Conservation (phyloP, 345 rosid species). For the Durio zibethinus region DNA sequence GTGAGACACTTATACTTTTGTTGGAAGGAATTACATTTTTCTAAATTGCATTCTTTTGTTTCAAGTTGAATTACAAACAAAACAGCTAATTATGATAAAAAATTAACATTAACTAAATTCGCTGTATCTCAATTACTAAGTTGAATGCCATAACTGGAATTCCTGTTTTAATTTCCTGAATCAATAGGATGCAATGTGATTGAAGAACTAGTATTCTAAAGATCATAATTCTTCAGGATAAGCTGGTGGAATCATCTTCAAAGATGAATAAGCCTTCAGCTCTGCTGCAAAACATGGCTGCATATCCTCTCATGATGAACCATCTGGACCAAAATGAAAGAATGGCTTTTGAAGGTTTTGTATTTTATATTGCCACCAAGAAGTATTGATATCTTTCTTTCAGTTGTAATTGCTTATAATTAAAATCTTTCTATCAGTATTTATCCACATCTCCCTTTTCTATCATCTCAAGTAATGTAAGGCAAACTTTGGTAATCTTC, state of each 20-base stretch:
- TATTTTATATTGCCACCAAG: neutral
- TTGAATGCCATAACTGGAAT: neutral
- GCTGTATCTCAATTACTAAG: neutral
- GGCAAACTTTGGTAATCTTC: neutral
- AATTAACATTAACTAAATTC: neutral
- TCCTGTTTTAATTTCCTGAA: constrained; percentile 30
- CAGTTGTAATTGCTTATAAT: neutral
- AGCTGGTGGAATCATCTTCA: constrained; percentile 57
- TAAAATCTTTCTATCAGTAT: neutral
- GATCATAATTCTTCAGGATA: constrained; percentile 60
- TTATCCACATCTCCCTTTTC: neutral
- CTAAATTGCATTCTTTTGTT: neutral
- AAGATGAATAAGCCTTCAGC: constrained; percentile 44
- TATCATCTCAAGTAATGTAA: neutral
- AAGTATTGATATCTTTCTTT: neutral
- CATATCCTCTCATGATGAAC: constrained; percentile 48
- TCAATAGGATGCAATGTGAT: constrained; percentile 38
- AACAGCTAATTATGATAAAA: neutral
- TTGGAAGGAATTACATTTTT: neutral
- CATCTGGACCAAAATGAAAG: constrained; percentile 41
- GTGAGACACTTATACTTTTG: neutral
- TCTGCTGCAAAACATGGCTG: constrained; percentile 44
- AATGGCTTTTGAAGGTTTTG: constrained; percentile 52
- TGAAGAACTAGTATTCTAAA: constrained; percentile 45
- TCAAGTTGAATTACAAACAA: neutral